Percentiles rank a stretch among this genome's conserved stretches.
Evolutionary conservation across 2,329 filamentous ascomycete genomes (phyloP).

Genomic region (Colletotrichum sp.): DNA sequence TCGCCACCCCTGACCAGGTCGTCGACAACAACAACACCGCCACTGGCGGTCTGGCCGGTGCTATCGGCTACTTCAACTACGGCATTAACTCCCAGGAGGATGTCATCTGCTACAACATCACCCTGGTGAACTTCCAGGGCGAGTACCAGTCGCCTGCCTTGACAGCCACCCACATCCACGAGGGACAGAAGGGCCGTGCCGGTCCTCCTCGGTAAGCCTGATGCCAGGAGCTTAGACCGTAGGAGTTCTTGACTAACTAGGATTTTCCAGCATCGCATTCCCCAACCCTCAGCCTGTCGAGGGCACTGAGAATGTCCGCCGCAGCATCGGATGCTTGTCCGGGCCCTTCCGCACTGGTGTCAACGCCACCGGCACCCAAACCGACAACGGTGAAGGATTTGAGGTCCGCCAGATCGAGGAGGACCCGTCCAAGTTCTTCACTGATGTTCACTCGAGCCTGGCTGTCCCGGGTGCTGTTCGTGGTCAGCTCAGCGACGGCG

Average conservation of each 20-base stretch:
- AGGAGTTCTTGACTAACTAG: not conserved
- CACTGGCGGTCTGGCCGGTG: conserved; percentile 46
- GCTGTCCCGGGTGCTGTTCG: conserved; percentile 56
- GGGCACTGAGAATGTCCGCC: conserved; percentile 32
- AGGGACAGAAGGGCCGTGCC: conserved; percentile 46
- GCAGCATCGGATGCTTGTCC: conserved; percentile 45
- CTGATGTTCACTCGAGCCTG: conserved; percentile 55
- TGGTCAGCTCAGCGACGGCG: conserved; percentile 45
- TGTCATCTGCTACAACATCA: conserved; percentile 56
- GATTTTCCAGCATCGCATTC: conserved; percentile 44
- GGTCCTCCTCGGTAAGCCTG: conserved; percentile 51
- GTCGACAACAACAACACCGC: conserved; percentile 43
- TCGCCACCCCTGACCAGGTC: conserved; percentile 55
- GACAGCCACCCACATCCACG: conserved; percentile 62
- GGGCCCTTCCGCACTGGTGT: conserved; percentile 41
- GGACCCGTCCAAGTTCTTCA: conserved; percentile 55
- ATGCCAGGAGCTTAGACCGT: not conserved
- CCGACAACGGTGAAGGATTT: conserved; percentile 47
- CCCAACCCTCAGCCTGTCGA: conserved; percentile 47
- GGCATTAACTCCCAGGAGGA: conserved; percentile 54
- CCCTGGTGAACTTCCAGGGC: conserved; percentile 51
- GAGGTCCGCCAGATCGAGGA: conserved; percentile 54
- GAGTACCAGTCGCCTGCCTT: conserved; percentile 54
- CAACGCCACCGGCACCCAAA: conserved; percentile 25
- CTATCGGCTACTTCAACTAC: conserved; percentile 54